Evolutionary conservation across 371 early-diverging fungal species (phyloP), one percentile per base, ranked within the genome.

Genomic region (Rhizopus stolonifer): DNA sequence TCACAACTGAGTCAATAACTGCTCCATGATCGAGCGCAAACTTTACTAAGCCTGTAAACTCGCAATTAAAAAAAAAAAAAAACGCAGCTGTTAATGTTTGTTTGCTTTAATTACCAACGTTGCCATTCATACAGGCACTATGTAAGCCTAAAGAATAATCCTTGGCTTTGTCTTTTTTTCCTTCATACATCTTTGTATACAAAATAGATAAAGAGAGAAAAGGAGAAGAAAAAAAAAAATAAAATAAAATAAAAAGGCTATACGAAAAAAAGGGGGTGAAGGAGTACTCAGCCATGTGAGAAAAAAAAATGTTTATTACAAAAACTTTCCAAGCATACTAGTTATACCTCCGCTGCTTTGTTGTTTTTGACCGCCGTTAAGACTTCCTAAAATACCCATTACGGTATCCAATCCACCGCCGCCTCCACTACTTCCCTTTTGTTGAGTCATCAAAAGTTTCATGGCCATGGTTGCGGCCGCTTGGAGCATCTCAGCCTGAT

Each of bases 61-160:
- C n/a, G n/a, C n/a, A n/a, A n/a, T n/a, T n/a, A n/a, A n/a, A n/a
- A n/a, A n/a, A n/a, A n/a, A n/a, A n/a, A n/a, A n/a, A n/a, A n/a
- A 44, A 17, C 29, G 4, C 10, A 5, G 4, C 4, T 17, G 24
- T 53, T 19, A 46, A 4, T 24, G 18, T 13, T 29, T 51, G 11
- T 51, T 15, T 5, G 38, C 32, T 43, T 42, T 19, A 43, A 54
- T 65, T 74, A 79, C 85, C 85, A 40, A 85, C 65, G 56, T 85
- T 85, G 38, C 85, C 85, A 29, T 74, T 80, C n/a, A 77, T 82
- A 14, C 83, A 78, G 9, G 81, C 85, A 58, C 79, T 78, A 60
- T 83, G 85, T 14, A 86, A 69, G 18, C 83, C 83, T 19, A 86
- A 65, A 6, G 63, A 50, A 17, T 55, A 52, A 26, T 69, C 72